Evolutionary conservation across 176 grass and related monocot genomes (phyloP).

Genomic region (Aegilops sharonensis): DNA sequence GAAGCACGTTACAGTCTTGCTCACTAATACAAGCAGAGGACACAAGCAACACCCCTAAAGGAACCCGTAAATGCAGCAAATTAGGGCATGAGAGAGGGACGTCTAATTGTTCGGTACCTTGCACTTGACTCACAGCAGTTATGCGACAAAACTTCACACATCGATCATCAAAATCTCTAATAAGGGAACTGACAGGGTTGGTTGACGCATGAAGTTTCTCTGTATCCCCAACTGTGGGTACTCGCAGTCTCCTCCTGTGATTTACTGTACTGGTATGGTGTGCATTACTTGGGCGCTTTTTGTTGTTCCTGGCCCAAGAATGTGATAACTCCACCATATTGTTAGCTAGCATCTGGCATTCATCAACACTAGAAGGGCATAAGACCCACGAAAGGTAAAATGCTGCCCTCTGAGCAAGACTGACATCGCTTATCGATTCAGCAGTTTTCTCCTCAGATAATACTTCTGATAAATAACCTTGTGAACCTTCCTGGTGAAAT

Average conservation of each 20-base stretch:
- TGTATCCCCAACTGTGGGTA: slow-evolving; percentile 16
- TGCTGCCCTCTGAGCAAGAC: slow-evolving; percentile 51
- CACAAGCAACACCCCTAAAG: slow-evolving; percentile 65
- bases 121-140: not conserved
- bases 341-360: slow-evolving; percentile 42
- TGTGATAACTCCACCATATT: slow-evolving; percentile 58
- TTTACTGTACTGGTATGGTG: slow-evolving; percentile 21
- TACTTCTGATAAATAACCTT: slow-evolving; percentile 54
- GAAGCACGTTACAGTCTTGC: slow-evolving; percentile 46
- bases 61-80: slow-evolving; percentile 56
- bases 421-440: slow-evolving; percentile 45
- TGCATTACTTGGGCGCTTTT: not conserved
- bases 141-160: slow-evolving; percentile 28
- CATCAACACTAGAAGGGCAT: slow-evolving; percentile 45
- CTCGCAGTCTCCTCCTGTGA: slow-evolving; percentile 42
- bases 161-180: slow-evolving; percentile 47
- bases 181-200: slow-evolving; percentile 33
- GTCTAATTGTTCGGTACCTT: slow-evolving; percentile 25
- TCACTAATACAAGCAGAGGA: slow-evolving; percentile 43
- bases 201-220: slow-evolving; percentile 28
- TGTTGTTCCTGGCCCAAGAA: slow-evolving; percentile 45
- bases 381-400: slow-evolving; percentile 76
- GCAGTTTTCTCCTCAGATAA: slow-evolving; percentile 44
- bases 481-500: slow-evolving; percentile 48
- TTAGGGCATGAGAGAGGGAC: slow-evolving; percentile 19